These are phyloP conservation scores for Hypericum androsaemum DNA, from an alignment of 345 rosid species.

Conservation along the genomic window DNA sequence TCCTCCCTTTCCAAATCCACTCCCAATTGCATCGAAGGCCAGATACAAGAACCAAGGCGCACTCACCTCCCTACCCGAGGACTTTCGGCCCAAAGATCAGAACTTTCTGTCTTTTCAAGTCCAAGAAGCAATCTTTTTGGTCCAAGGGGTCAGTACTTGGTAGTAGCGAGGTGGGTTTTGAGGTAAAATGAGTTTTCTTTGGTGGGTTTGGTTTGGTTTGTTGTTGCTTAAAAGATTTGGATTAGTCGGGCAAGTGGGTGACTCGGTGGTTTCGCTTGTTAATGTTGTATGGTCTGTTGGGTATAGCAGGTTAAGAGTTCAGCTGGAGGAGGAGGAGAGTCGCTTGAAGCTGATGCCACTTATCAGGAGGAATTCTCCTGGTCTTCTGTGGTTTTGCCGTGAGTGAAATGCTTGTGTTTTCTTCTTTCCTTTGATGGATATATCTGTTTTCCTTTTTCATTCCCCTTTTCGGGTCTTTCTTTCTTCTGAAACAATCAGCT, in stretches of 20 bases:
- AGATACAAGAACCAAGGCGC: constrained; percentile 18
- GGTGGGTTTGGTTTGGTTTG: background rate
- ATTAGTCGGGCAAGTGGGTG: background rate
- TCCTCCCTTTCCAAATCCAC: constrained; percentile 11
- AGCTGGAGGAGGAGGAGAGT: constrained; percentile 42
- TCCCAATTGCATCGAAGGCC: constrained; percentile 6
- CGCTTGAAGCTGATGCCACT: constrained; percentile 31
- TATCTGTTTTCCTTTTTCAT: background rate
- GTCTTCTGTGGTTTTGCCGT: constrained; percentile 88
- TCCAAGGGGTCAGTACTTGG: constrained; percentile 16
- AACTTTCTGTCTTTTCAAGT: constrained; percentile 10
- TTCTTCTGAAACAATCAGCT: background rate
- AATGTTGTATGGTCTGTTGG: constrained; percentile 6
- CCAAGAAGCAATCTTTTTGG: constrained; percentile 16
- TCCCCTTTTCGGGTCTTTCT: background rate
- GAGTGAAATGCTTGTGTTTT: constrained; percentile 18
- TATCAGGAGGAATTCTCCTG: constrained; percentile 62
- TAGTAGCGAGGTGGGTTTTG: constrained; percentile 18
- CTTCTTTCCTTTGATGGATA: background rate
- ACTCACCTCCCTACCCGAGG: constrained; percentile 3
- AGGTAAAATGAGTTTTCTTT: constrained; percentile 16
- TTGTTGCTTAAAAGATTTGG: background rate
- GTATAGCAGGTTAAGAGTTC: constrained; percentile 38
- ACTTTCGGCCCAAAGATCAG: constrained; percentile 8
- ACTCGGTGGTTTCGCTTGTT: background rate